Conservation (phyloP, 352 stramenopile species). For the Phytophthora nicotianae region DNA sequence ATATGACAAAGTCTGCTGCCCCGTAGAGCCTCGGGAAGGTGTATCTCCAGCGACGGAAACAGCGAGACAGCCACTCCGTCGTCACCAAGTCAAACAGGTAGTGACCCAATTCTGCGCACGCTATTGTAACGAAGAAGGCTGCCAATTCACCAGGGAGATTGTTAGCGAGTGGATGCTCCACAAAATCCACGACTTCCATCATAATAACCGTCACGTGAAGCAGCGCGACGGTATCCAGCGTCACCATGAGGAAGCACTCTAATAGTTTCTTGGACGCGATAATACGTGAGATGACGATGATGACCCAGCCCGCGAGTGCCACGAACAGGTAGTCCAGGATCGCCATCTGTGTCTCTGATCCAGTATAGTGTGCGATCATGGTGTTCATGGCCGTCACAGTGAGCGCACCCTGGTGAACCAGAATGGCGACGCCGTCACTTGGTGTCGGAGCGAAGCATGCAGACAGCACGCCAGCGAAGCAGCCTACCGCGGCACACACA, state of each 20-base stretch:
- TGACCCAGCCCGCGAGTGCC: conserved; percentile 46
- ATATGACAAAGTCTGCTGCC: conserved; percentile 27
- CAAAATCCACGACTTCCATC: conserved; percentile 64
- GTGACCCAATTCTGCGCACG: conserved; percentile 39
- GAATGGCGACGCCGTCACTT: conserved; percentile 44
- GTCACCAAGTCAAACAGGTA: conserved; percentile 30
- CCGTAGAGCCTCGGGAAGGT: conserved; percentile 1
- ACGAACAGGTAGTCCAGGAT: conserved; percentile 72
- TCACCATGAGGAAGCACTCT: conserved; percentile 55
- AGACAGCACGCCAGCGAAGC: conserved; percentile 39
- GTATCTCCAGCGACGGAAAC: conserved; percentile 21
- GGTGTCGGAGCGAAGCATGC: conserved; percentile 47
- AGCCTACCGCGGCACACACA: conserved; percentile 30
- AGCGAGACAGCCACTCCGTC: not conserved
- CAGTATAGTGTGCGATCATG: conserved; percentile 58
- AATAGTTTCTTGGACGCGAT: conserved; percentile 60
- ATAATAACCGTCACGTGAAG: conserved; percentile 65
- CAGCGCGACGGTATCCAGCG: conserved; percentile 59
- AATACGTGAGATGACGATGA: conserved; percentile 64
- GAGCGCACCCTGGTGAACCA: conserved; percentile 61
- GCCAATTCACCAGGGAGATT: conserved; percentile 43
- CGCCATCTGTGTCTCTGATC: conserved; percentile 39
- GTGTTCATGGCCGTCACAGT: conserved; percentile 63
- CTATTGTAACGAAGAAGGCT: conserved; percentile 57
- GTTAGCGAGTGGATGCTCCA: conserved; percentile 47